phyloP scores from a whole-genome alignment of 257 asterid genomes.

The Eustoma russellianum region DNA sequence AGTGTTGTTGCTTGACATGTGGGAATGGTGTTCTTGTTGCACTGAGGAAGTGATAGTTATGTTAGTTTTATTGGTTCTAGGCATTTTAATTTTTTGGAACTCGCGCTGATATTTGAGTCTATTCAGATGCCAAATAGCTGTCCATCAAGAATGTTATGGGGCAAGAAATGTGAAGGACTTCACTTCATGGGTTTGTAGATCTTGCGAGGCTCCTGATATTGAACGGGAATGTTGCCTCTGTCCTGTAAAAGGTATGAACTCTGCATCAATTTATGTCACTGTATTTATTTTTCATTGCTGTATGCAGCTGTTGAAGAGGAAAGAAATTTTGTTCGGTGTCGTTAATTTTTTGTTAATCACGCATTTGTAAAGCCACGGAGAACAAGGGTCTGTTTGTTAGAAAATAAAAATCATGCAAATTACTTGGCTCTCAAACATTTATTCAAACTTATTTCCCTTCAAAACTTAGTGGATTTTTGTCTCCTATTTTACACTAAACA shows the following conservation, averaged over 20 bases:
- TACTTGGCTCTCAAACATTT: too few relatives aligned
- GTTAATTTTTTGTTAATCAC: too few relatives aligned
- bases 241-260: conserved; percentile 84
- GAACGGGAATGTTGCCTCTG: conserved; percentile 98
- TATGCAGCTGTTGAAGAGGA: too few relatives aligned
- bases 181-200: conserved; percentile 96
- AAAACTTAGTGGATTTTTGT: too few relatives aligned
- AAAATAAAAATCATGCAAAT: too few relatives aligned
- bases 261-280: not conserved
- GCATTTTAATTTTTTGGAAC: not conserved
- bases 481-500: too few relatives aligned
- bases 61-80: not conserved
- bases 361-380: too few relatives aligned
- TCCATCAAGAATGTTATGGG: conserved; percentile 99
- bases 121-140: conserved; percentile 95
- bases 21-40: not conserved
- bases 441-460: too few relatives aligned
- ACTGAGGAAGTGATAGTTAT: not conserved
- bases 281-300: too few relatives aligned
- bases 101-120: conserved; percentile 14
- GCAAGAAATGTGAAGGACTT: conserved; percentile 88
- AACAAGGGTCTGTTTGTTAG: too few relatives aligned
- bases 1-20: not conserved
- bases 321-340: too few relatives aligned
- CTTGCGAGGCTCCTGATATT: conserved; percentile 94